phyloP scores from a whole-genome alignment of 495 filamentous ascomycete genomes.

The Hyphodiscus hymeniophilus region DNA sequence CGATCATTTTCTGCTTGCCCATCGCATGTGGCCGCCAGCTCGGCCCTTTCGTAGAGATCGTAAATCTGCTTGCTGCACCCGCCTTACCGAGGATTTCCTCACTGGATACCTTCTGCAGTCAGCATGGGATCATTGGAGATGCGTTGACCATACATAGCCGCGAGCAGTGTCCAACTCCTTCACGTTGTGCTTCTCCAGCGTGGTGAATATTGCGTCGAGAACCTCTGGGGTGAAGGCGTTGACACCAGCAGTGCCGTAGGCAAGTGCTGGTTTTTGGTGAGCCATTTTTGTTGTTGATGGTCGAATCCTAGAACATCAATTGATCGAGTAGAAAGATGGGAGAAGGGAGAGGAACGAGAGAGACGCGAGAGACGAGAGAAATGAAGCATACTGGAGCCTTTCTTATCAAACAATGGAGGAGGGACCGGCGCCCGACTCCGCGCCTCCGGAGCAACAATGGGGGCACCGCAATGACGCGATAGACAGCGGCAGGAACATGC shows the following conservation, averaged over 20 bases:
- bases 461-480: too few species aligned
- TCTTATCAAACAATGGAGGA: too few species aligned
- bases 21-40: constrained; percentile 17
- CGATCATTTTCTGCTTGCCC: constrained; percentile 24
- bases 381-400: too few species aligned
- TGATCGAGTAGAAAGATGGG: too few species aligned
- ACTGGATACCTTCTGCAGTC: constrained; percentile 8
- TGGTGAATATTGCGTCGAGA: constrained; percentile 11
- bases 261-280: background rate
- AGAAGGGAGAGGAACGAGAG: too few species aligned
- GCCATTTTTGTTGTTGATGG: background rate
- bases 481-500: too few species aligned
- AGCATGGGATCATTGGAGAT: background rate
- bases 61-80: constrained; percentile 25
- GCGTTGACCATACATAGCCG: constrained; percentile 21
- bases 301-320: too few species aligned
- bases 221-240: background rate
- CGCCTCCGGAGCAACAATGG: too few species aligned
- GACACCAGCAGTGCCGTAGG: constrained; percentile 9
- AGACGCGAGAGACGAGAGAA: too few species aligned
- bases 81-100: constrained; percentile 27
- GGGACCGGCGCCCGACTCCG: too few species aligned
- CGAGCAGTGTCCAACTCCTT: constrained; percentile 30
- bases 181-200: constrained; percentile 25
- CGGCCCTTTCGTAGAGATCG: constrained; percentile 29